Evolutionary conservation across 768 basidiomycete genomes (phyloP).

Genomic region (Suillus hirtellus): DNA sequence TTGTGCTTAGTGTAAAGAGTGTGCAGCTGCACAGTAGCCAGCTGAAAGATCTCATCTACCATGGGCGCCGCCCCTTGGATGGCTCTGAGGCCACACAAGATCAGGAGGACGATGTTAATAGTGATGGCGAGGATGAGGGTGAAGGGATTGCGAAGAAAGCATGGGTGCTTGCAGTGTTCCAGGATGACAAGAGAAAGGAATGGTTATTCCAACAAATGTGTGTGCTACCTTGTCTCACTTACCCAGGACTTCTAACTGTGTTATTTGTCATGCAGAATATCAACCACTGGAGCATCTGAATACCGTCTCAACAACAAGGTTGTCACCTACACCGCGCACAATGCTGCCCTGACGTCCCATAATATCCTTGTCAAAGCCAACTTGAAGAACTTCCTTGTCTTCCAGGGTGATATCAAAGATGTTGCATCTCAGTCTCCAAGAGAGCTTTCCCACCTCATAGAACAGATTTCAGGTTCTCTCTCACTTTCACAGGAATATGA

Average conservation of each 20-base stretch:
- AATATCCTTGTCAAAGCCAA: conserved; percentile 99
- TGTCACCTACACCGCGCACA: conserved; percentile 88
- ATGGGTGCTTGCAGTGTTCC: conserved; percentile 92
- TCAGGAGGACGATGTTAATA: conserved; percentile 53
- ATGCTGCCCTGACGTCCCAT: conserved; percentile 80
- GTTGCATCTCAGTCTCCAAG: conserved; percentile 93
- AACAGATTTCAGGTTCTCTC: conserved; percentile 93
- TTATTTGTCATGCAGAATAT: conserved; percentile 57
- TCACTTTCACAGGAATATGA: conserved; percentile 91
- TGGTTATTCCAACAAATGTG: conserved; percentile 93
- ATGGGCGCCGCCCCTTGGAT: conserved; percentile 62
- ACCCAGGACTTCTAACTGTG: neutral
- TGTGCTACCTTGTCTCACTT: conserved; percentile 33
- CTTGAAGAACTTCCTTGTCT: conserved; percentile 85
- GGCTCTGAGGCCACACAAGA: conserved; percentile 43
- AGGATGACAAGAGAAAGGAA: conserved; percentile 75
- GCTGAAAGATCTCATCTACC: conserved; percentile 93
- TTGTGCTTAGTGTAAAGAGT: conserved; percentile 95
- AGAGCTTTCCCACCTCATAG: conserved; percentile 87
- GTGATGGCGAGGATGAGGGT: conserved; percentile 44
- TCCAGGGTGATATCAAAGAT: conserved; percentile 98
- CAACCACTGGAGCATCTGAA: conserved; percentile 83
- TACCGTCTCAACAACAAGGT: conserved; percentile 82
- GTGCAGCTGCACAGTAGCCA: conserved; percentile 91
- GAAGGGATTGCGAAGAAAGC: conserved; percentile 90